phyloP scores from a whole-genome alignment of 129 eudicot genomes.

The Daucus carota region DNA sequence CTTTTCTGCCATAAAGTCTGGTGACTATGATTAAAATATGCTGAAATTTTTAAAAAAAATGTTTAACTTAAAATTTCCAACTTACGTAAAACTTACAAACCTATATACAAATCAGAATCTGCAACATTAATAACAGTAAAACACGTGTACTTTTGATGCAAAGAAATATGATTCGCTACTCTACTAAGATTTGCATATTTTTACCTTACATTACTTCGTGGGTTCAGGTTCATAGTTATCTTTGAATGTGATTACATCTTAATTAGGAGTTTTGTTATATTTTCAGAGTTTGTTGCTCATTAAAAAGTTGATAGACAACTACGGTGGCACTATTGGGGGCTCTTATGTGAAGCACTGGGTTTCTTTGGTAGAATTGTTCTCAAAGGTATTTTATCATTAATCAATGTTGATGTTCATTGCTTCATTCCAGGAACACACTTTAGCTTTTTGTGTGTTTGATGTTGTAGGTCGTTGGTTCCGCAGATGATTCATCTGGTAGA shows the following conservation, averaged over 20 bases:
- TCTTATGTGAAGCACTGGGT: slow-evolving; percentile 75
- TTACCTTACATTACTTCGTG: not conserved
- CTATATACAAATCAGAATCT: not conserved
- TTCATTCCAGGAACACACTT: slow-evolving; percentile 14
- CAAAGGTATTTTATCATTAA: slow-evolving; percentile 55
- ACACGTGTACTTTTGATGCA: not conserved
- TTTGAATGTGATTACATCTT: not conserved
- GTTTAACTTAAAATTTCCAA: too few species aligned
- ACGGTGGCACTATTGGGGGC: slow-evolving; percentile 49
- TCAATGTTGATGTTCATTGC: not conserved
- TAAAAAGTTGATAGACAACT: slow-evolving; percentile 54
- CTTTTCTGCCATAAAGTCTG: not conserved
- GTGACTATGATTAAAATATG: not conserved
- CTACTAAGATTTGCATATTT: not conserved
- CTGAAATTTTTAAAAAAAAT: slow-evolving; percentile 2
- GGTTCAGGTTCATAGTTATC: not conserved
- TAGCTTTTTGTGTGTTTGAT: slow-evolving; percentile 10
- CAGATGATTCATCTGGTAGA: slow-evolving; percentile 72
- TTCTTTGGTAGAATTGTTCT: slow-evolving; percentile 53
- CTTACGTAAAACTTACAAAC: not conserved
- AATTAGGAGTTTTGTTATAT: not conserved
- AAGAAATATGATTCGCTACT: not conserved
- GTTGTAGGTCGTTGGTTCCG: slow-evolving; percentile 43
- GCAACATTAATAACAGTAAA: not conserved
- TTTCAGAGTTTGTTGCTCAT: slow-evolving; percentile 70